Evolutionary conservation across 768 basidiomycete genomes (phyloP).

Genomic region (Serendipita sp.): DNA sequence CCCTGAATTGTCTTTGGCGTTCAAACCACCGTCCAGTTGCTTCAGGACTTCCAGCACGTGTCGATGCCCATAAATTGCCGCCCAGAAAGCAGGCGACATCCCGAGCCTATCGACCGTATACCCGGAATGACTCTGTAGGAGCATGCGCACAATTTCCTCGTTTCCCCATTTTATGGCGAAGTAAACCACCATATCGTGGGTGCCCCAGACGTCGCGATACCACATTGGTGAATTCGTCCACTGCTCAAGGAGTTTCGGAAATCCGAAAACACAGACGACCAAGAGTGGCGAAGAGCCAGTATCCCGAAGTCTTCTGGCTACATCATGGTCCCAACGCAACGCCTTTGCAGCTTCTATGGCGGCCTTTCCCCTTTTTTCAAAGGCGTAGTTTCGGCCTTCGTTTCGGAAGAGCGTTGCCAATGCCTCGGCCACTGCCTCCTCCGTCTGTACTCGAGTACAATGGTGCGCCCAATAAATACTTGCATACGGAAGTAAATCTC

Average conservation of each 20-base stretch:
- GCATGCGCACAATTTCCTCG: neutral
- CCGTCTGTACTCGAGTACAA: neutral
- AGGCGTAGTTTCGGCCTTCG: neutral
- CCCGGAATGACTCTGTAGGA: neutral
- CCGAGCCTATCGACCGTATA: neutral
- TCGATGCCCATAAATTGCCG: neutral
- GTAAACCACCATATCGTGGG: neutral
- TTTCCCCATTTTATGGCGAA: constrained; percentile 1
- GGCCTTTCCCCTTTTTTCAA: neutral
- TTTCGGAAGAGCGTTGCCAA: neutral
- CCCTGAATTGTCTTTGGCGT: neutral
- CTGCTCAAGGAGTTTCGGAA: neutral
- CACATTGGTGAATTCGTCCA: neutral
- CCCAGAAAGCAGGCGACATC: neutral
- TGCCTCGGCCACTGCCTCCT: neutral
- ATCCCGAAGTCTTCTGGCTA: neutral
- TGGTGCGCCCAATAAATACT: neutral
- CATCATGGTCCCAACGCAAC: neutral
- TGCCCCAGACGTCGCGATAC: neutral
- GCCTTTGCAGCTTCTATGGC: neutral
- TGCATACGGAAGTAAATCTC: neutral
- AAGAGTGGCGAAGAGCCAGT: neutral
- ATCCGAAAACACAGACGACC: neutral
- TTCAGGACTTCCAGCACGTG: neutral
- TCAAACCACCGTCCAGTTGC: neutral